Evolutionary conservation across 2,329 filamentous ascomycete genomes (phyloP).

Genomic region (Xylaria digitata): DNA sequence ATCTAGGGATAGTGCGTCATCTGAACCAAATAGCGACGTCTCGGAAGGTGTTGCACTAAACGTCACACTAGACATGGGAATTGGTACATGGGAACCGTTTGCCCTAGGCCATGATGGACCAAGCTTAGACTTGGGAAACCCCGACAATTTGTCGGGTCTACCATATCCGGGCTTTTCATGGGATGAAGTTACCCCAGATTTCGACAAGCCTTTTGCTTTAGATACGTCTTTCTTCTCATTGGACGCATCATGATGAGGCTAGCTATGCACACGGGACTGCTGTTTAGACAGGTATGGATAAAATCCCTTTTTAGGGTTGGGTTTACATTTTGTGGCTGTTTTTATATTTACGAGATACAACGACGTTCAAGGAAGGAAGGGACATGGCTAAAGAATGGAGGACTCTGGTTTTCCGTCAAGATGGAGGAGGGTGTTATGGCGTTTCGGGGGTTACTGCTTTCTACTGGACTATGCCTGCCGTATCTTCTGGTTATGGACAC

Average conservation of each 20-base stretch:
- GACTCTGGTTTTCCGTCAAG: constrained; percentile 17
- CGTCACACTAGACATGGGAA: constrained; percentile 54
- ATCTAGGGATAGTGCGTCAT: constrained; percentile 68
- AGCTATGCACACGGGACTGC: not conserved
- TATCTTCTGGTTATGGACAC: constrained; percentile 10
- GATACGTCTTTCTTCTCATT: constrained; percentile 60
- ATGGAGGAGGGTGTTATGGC: constrained; percentile 18
- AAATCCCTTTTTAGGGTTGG: constrained; percentile 1
- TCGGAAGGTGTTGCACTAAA: constrained; percentile 66
- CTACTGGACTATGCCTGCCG: constrained; percentile 6
- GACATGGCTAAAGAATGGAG: not conserved
- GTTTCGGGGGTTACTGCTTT: constrained; percentile 19
- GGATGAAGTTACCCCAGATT: constrained; percentile 64
- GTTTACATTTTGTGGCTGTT: constrained; percentile 1
- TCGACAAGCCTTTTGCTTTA: constrained; percentile 65
- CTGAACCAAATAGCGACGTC: constrained; percentile 72
- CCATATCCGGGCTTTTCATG: constrained; percentile 52
- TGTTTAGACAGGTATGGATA: not conserved
- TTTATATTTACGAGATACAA: constrained; percentile 23
- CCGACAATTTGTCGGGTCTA: constrained; percentile 39
- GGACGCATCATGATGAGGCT: constrained; percentile 48
- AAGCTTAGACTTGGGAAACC: constrained; percentile 45
- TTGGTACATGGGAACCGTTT: constrained; percentile 63
- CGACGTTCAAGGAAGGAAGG: constrained; percentile 13
- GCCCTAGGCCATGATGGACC: constrained; percentile 56